Evolutionary conservation across 2,329 filamentous ascomycete species (phyloP), one percentile per base, ranked within the genome.

Genomic region (Ophiocordyceps sinensis): DNA sequence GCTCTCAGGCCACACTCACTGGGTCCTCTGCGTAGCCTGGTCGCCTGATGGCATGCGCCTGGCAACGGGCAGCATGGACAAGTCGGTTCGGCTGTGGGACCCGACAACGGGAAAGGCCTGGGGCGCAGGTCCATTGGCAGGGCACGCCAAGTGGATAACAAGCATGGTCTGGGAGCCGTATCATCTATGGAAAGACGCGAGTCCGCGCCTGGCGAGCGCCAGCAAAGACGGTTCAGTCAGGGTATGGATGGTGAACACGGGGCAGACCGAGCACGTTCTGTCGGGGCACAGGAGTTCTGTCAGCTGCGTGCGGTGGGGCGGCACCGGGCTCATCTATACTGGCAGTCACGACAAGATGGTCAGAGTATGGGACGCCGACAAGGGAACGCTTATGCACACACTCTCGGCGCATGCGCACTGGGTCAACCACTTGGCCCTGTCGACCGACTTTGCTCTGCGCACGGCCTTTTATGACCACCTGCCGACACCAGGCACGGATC

Each of bases 351-450:
- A 95, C 65, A 93, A 93, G 67, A 89, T 82, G 1, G 77, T 96
- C 50, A 87, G 89, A 51, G 77, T 95, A 5, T 98, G 89, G 88
- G 80, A 91, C 53, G 76, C 84, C 1, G 70, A 72, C 32, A 79
- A 82, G 47, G 91, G 89, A 28, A 86, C 79, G 2, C 67, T 95
- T 19, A 67, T 86, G 41, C 84, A 91, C 58, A 88, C 82, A 0
- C 67, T 96, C 9, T 77, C 75, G 17, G 71, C 82, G 2, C 93
- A 98, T 57, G 85, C 84, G 0, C 91, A 96, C 57, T 94, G 89
- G 77, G 85, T 98, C 28, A 98, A 98, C 57, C 86, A 95, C 55
- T 73, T 98, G 19, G 87, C 91, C 0, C 71, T 98, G 5, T 95
- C 87, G 0, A 95, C 87, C 4, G 91, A 96, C 54, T 91, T 88